phyloP scores from a whole-genome alignment of 768 basidiomycete species.

The Lactarius vividus region DNA sequence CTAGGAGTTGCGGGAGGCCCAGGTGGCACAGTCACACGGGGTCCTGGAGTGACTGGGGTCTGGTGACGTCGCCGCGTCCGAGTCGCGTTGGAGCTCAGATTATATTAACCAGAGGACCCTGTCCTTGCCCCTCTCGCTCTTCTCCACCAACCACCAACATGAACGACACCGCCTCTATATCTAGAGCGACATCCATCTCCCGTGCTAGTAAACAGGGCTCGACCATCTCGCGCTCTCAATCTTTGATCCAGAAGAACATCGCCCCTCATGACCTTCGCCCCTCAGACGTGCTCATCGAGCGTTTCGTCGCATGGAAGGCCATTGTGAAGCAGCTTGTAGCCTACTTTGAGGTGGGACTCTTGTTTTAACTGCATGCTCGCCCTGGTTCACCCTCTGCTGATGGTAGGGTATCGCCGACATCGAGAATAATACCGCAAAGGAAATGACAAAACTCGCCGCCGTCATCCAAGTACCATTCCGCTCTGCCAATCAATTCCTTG shows the following conservation, averaged over 20 bases:
- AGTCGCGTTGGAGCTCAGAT: background rate
- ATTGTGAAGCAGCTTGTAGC: constrained; percentile 95
- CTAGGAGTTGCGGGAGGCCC: background rate
- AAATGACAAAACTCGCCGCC: constrained; percentile 88
- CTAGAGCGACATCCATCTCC: constrained; percentile 71
- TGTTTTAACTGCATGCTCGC: background rate
- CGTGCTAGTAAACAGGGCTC: constrained; percentile 63
- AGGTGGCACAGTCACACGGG: background rate
- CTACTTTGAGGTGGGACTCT: constrained; percentile 65
- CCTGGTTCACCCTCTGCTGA: background rate
- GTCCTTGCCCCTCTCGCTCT: background rate
- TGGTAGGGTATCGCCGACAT: constrained; percentile 71
- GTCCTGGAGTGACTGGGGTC: background rate
- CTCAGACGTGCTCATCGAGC: constrained; percentile 94
- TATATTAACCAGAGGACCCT: background rate
- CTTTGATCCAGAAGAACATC: constrained; percentile 92
- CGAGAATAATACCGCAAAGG: constrained; percentile 90
- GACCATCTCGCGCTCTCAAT: constrained; percentile 74
- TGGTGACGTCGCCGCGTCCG: constrained; percentile 4
- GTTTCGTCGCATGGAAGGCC: constrained; percentile 91
- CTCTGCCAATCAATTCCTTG: constrained; percentile 94
- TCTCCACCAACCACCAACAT: constrained; percentile 29
- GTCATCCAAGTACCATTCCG: constrained; percentile 98
- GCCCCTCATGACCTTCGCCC: constrained; percentile 87
- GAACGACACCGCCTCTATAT: constrained; percentile 51